Base-by-base conservation (phyloP, 768 basidiomycete species). In the Galerina sulciceps region DNA sequence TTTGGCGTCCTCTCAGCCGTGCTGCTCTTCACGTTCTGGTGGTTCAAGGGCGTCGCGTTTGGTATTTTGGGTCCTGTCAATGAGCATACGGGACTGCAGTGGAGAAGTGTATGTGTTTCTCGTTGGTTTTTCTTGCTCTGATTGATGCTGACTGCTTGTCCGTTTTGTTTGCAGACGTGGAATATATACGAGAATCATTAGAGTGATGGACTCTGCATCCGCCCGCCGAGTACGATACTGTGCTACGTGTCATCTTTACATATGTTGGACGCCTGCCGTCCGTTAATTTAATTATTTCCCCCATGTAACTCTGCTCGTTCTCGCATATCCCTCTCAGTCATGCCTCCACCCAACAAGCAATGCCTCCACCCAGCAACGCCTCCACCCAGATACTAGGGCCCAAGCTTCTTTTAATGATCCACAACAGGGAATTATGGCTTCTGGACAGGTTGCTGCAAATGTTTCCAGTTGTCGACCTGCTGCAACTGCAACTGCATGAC, bases 11-110 rank as follows among this genome's bases (percentile, higher is more conserved):
- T 83, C 47, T 81, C 85, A 0, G 78, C 78, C 22, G 57, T 77
- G 18, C 84, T 98, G 62, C 67, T 96, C 6, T 79, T 78, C n/a
- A 85, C 83, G 53, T 99, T 97, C 80, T 96, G 91, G 93, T 96
- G 93, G 94, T 99, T 97, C 78, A 90, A 81, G 63, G 89, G 85
- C 18, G 74, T 96, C 31, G 92, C 94, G 2, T 94, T 93, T 73
- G 96, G 97, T 1, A 91, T 98, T 45, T 83, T 90, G n/a, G 97
- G 96, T 0, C 91, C 94, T 2, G 79, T 97, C 55, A 81, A 80
- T 57, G 85, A 94, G 0, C 85, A 94, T 66, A 84, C 82, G 82
- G 94, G 94, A 0, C 75, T 94, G 60, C 67, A 74, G 59, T 97
- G 94, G 95, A 83, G 94, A 41, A 78, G 81, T 75, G 84, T 85